Percentiles rank a stretch among this genome's conserved stretches.
phyloP scores from a whole-genome alignment of 2,329 filamentous ascomycete genomes.

The Pestalotiopsis sp. region DNA sequence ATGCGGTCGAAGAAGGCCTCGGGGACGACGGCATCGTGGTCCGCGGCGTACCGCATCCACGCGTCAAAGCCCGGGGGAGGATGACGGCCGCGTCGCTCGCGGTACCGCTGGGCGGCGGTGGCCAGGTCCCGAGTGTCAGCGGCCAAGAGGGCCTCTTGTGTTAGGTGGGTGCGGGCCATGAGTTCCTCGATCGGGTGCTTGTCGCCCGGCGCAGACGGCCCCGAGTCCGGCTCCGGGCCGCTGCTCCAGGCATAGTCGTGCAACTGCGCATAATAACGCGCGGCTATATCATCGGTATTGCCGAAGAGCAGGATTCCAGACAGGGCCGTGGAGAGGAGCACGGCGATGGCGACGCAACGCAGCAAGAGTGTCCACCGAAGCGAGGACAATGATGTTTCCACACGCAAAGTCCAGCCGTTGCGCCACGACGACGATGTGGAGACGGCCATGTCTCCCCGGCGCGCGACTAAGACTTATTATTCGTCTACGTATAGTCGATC shows the following conservation, averaged over 20 bases:
- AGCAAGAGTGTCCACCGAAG: conserved; percentile 21
- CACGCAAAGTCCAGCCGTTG: not conserved
- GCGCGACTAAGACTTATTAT: not conserved
- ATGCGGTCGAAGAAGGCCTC: conserved; percentile 68
- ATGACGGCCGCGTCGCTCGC: conserved; percentile 57
- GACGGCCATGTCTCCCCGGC: not conserved
- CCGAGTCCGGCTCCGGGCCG: not conserved
- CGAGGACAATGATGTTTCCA: conserved; percentile 11
- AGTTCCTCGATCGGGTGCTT: conserved; percentile 53
- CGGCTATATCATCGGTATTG: conserved; percentile 22
- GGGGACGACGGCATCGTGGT: conserved; percentile 55
- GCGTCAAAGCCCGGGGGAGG: conserved; percentile 65
- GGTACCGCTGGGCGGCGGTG: conserved; percentile 57
- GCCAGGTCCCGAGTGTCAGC: conserved; percentile 50
- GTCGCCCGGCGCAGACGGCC: not conserved
- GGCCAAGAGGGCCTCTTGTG: conserved; percentile 42
- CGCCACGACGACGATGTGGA: not conserved
- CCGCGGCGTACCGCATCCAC: conserved; percentile 58
- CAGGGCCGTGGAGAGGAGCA: conserved; percentile 22
- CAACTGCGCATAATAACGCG: conserved; percentile 17
- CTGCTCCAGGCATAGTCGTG: conserved; percentile 27
- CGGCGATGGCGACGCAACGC: conserved; percentile 22
- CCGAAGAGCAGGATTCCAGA: conserved; percentile 24
- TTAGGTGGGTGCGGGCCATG: conserved; percentile 45
- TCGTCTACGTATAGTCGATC: not conserved